Percentiles rank a stretch among this genome's conserved stretches.
Conservation (phyloP, 1,284 basidiomycete species). For the Agaricales sp. region DNA sequence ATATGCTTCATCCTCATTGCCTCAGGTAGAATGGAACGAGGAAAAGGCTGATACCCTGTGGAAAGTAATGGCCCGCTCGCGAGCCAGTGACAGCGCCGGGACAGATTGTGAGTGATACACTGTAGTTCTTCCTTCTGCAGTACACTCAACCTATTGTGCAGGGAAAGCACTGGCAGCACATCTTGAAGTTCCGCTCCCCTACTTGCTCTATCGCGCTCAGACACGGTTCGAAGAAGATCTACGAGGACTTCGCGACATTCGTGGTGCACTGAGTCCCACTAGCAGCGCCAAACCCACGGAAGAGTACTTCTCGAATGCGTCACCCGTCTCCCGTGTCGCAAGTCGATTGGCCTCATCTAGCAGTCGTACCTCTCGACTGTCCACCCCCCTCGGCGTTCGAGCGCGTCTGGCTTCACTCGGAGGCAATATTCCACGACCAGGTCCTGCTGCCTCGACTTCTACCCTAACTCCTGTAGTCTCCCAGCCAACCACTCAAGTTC, state of each 20-base stretch:
- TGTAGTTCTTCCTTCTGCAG: too few relatives aligned
- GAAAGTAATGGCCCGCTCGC: slow-evolving; percentile 71
- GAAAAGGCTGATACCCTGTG: slow-evolving; percentile 76
- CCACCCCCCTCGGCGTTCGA: slow-evolving; percentile 49
- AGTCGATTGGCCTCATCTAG: slow-evolving; percentile 18
- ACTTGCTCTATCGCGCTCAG: slow-evolving; percentile 70
- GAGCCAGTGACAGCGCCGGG: slow-evolving; percentile 53
- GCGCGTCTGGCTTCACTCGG: slow-evolving; percentile 61
- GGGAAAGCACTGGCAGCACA: slow-evolving; percentile 76
- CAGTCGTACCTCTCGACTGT: slow-evolving; percentile 25
- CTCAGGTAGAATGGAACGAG: slow-evolving; percentile 68
- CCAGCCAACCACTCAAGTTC: slow-evolving; percentile 25
- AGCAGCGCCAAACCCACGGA: slow-evolving; percentile 22
- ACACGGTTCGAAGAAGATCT: slow-evolving; percentile 74
- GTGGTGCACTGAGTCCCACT: slow-evolving; percentile 40
- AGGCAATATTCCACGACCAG: slow-evolving; percentile 32
- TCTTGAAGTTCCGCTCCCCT: slow-evolving; percentile 68
- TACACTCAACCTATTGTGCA: slow-evolving; percentile 23
- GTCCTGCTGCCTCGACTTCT: slow-evolving; percentile 54
- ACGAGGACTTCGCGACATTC: slow-evolving; percentile 60
- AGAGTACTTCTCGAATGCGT: slow-evolving; percentile 16
- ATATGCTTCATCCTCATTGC: slow-evolving; percentile 5
- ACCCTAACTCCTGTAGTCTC: slow-evolving; percentile 50
- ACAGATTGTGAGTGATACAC: slow-evolving; percentile 68
- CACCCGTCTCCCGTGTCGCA: slow-evolving; percentile 17